Evolutionary conservation across 495 filamentous ascomycete species (phyloP), one percentile per base, ranked within the genome.

Genomic region (Patellaria atrata): DNA sequence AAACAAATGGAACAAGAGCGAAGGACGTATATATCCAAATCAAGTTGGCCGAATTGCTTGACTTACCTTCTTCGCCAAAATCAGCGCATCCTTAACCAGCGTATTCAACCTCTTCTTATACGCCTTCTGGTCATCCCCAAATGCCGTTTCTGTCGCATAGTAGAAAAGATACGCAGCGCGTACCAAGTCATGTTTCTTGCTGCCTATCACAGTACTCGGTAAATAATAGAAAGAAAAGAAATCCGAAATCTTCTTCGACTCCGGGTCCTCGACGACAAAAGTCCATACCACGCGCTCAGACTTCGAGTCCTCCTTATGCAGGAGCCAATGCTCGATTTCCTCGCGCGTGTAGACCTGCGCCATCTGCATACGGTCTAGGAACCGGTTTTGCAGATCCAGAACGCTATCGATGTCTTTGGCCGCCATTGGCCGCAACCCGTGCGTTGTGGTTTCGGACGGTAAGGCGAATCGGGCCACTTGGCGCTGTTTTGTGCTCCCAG

Each of bases 211-310:
- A 2, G 82, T 83, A 2, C 82, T 92, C 48, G 91, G 82, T n/a
- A 97, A 74, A 49, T 68, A 71, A 60, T 94, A 96, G 60, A 94
- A 97, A 10, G 84, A 93, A 60, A 94, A 75, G 58, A 91, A 94
- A 58, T 97, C 89, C 19, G 81, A 92, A 50, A 97, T 82, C 51
- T 84, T 87, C 32, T 79, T 70, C 16, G 64, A 74, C 15, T 67
- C 47, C 6, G 75, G 61, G 34, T 79, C 67, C 50, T 97, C 89
- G 18, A 92, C 80, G 16, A 97, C 87, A 44, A 86, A 96, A 3
- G 73, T 68, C 79, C 79, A 97, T 13, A 96, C 68, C 4, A 93
- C 82, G 53, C 85, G 82, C 31, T 94, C 82, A 15, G 59, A 45
- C 23, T 63, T 62, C 1, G 54, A 45, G 6, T 64, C 59, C 37